Conservation (phyloP, 495 filamentous ascomycete species). For the Neurospora sp. region DNA sequence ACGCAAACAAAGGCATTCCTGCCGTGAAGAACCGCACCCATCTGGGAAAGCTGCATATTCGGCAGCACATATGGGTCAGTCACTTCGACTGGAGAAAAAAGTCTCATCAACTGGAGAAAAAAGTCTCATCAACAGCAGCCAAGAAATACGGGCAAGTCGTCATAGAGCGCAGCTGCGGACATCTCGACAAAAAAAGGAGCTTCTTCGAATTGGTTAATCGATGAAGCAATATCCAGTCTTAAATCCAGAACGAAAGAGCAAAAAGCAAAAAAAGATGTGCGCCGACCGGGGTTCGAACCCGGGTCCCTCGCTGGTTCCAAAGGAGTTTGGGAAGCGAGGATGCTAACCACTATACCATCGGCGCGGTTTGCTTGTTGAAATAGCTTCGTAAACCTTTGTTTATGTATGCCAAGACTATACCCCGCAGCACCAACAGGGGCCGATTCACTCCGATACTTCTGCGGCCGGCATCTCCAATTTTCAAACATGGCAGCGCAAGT, state of each 20-base stretch:
- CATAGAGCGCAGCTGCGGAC: no score
- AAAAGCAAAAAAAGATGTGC: background rate
- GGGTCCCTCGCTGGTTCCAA: background rate
- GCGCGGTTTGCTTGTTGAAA: background rate
- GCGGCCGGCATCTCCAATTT: no score
- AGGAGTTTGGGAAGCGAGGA: background rate
- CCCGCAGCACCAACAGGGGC: background rate
- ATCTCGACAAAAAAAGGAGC: background rate
- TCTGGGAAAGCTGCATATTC: background rate
- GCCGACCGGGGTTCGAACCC: background rate
- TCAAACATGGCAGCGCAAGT: no score
- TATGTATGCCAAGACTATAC: background rate
- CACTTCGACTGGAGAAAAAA: background rate
- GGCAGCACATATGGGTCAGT: background rate
- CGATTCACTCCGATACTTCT: background rate
- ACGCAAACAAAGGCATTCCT: background rate
- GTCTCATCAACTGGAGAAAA: background rate
- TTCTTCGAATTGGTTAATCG: background rate
- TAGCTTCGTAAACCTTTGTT: no score
- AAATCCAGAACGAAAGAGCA: background rate
- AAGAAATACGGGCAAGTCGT: background rate
- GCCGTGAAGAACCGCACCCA: background rate
- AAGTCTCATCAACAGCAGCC: background rate
- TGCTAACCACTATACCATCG: constrained; percentile 1
- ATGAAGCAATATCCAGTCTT: background rate